phyloP scores from a whole-genome alignment of 2,329 filamentous ascomycete species.

The Rutstroemia sp. region DNA sequence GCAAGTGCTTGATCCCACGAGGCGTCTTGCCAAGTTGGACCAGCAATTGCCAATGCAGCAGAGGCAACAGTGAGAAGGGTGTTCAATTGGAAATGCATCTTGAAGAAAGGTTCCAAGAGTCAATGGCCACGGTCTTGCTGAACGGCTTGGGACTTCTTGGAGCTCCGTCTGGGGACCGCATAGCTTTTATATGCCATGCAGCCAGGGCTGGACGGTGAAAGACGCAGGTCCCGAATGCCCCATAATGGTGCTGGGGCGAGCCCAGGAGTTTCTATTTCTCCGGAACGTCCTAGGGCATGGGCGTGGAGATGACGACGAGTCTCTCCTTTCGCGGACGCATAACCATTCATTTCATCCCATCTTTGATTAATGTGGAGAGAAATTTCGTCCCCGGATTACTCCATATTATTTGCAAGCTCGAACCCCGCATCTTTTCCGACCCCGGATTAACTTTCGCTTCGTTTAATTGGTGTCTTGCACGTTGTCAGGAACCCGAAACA shows the following conservation, averaged over 20 bases:
- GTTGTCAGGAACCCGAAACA: not conserved
- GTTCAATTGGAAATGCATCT: constrained; percentile 23
- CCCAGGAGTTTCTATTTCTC: not conserved
- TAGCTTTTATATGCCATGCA: constrained; percentile 1
- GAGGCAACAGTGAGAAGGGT: constrained; percentile 18
- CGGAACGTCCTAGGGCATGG: not conserved
- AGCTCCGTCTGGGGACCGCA: not conserved
- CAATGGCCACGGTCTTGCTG: not conserved
- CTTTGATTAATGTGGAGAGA: not conserved
- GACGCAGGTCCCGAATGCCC: not conserved
- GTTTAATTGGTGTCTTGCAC: not conserved
- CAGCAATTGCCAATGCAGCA: constrained; percentile 19
- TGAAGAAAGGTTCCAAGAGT: constrained; percentile 3
- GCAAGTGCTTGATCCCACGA: constrained; percentile 11
- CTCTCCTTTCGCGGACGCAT: not conserved
- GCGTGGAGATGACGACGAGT: not conserved
- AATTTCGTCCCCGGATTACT: constrained; percentile 1
- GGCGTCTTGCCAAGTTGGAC: constrained; percentile 16
- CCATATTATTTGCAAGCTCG: not conserved
- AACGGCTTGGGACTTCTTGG: not conserved
- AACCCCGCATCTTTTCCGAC: not conserved
- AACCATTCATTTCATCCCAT: not conserved
- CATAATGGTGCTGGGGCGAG: not conserved
- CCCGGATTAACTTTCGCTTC: not conserved
- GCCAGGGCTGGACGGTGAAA: not conserved